Conservation (phyloP, 139 green algal species). For the Coelastrella sp. region DNA sequence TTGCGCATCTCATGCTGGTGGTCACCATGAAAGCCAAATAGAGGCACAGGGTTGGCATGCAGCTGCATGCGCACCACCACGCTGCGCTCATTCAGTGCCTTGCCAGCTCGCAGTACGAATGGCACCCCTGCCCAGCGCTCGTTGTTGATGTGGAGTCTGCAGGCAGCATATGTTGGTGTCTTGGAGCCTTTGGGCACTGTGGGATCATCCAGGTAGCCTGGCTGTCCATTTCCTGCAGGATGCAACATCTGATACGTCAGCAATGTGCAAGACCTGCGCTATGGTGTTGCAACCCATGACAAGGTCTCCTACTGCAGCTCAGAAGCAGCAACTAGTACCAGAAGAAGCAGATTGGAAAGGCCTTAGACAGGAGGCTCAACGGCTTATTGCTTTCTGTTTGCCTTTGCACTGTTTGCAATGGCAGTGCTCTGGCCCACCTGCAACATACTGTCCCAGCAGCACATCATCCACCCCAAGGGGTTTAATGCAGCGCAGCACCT, state of each 20-base stretch:
- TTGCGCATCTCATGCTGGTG: slow-evolving; percentile 79
- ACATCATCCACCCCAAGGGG: slow-evolving; percentile 65
- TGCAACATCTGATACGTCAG: not conserved
- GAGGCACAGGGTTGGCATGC: slow-evolving; percentile 53
- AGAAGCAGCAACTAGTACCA: too few species aligned
- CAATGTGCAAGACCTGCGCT: too few species aligned
- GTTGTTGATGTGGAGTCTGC: slow-evolving; percentile 90
- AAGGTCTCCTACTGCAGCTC: too few species aligned
- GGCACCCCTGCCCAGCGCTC: slow-evolving; percentile 92
- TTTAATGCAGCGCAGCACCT: slow-evolving; percentile 86
- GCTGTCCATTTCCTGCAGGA: slow-evolving; percentile 55
- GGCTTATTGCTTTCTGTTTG: not conserved
- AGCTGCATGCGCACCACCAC: slow-evolving; percentile 74
- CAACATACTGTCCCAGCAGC: slow-evolving; percentile 95
- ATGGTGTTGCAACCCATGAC: too few species aligned
- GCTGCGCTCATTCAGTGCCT: slow-evolving; percentile 68
- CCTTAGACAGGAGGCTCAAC: not conserved
- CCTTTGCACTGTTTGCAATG: not conserved
- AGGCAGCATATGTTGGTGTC: slow-evolving; percentile 92
- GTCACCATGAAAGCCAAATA: slow-evolving; percentile 59
- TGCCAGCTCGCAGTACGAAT: slow-evolving; percentile 96
- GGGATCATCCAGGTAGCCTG: slow-evolving; percentile 93
- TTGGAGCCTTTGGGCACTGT: slow-evolving; percentile 85
- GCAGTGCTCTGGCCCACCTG: slow-evolving; percentile 20
- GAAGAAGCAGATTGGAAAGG: too few species aligned